Evolutionary conservation across 208 protist genomes (phyloP).

Genomic region (Zelonia costaricensis): DNA sequence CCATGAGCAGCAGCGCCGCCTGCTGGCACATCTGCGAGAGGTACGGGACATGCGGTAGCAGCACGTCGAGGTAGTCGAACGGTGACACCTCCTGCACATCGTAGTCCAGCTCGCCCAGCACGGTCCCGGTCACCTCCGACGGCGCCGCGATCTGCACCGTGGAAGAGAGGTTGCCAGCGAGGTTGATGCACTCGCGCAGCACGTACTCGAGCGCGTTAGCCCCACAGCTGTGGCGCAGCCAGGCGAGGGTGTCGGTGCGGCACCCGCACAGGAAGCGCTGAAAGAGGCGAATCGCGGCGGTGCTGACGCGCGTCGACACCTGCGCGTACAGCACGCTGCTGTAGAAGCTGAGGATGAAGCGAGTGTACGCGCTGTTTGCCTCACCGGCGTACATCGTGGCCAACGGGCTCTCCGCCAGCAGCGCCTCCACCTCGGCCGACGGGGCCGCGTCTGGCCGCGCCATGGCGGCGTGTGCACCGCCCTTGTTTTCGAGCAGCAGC

Average conservation of each 20-base stretch:
- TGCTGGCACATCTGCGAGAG: conserved; percentile 38
- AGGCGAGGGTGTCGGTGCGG: background rate
- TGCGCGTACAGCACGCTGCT: conserved; percentile 21
- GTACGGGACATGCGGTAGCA: conserved; percentile 24
- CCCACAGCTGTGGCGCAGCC: conserved; percentile 14
- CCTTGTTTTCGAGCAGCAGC: conserved; percentile 19
- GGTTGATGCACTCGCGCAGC: conserved; percentile 28
- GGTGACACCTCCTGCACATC: conserved; percentile 39
- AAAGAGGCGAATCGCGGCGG: conserved; percentile 25
- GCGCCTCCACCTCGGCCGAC: background rate
- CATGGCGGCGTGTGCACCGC: background rate
- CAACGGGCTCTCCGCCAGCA: conserved; percentile 25
- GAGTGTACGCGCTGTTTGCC: conserved; percentile 19
- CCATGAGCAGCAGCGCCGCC: conserved; percentile 26
- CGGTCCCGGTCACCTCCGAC: conserved; percentile 18
- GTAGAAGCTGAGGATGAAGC: conserved; percentile 30
- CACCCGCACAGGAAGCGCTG: conserved; percentile 28
- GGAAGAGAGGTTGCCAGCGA: conserved; percentile 25
- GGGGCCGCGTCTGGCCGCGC: background rate
- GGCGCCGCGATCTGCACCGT: conserved; percentile 19
- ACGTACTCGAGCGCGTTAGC: conserved; percentile 19
- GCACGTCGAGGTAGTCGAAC: conserved; percentile 26
- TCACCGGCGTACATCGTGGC: conserved; percentile 20
- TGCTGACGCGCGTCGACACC: conserved; percentile 11
- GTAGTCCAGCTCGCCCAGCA: conserved; percentile 24